These are phyloP conservation scores for Sugiyamaella lignohabitans DNA, from an alignment of 805 yeast genomes.

Conservation along the genomic window DNA sequence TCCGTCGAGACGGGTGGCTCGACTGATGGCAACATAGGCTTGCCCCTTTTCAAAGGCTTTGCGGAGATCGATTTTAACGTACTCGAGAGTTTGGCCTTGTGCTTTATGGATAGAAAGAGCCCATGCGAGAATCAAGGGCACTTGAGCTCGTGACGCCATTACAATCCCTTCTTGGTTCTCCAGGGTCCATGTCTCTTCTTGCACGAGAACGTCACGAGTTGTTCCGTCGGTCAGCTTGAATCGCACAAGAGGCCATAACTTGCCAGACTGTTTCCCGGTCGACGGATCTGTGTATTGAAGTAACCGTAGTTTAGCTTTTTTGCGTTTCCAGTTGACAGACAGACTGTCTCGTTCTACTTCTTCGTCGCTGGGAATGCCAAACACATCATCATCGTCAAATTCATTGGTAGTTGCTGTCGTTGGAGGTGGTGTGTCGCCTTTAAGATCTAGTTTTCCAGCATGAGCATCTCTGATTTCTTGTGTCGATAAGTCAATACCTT, in stretches of 20 bases:
- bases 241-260: constrained; percentile 62
- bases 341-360: constrained; percentile 14
- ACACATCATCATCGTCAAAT: constrained; percentile 18
- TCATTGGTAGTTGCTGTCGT: neutral
- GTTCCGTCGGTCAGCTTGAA: constrained; percentile 67
- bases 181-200: constrained; percentile 74
- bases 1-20: constrained; percentile 81
- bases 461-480: no score
- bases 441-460: neutral
- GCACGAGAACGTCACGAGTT: constrained; percentile 68
- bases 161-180: constrained; percentile 68
- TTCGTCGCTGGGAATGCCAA: constrained; percentile 17
- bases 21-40: constrained; percentile 89
- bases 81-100: constrained; percentile 83
- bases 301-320: constrained; percentile 11
- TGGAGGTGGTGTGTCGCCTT: constrained; percentile 13
- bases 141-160: constrained; percentile 65
- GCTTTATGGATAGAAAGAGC: constrained; percentile 92
- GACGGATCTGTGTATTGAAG: constrained; percentile 6
- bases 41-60: constrained; percentile 86
- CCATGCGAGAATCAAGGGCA: constrained; percentile 94
- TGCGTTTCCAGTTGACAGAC: constrained; percentile 18
- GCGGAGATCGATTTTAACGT: constrained; percentile 69
- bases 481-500: constrained; percentile 10
- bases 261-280: constrained; percentile 1